phyloP scores from a whole-genome alignment of 2,329 filamentous ascomycete species.

The Fusarium scirpi region DNA sequence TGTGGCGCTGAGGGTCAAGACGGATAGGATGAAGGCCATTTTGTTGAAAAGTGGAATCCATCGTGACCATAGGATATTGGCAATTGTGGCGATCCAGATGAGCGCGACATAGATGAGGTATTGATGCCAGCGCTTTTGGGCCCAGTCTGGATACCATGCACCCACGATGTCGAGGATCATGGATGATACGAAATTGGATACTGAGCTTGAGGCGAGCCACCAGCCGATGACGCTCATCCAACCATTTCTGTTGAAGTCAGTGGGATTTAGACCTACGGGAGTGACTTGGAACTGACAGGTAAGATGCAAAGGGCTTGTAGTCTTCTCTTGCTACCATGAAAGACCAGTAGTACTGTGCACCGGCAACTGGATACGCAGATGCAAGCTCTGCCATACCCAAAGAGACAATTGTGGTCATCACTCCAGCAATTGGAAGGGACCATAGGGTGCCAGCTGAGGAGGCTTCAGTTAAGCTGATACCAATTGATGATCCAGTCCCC shows the following conservation, averaged over 20 bases:
- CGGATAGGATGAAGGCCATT: slow-evolving; percentile 23
- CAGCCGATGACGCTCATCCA: slow-evolving; percentile 42
- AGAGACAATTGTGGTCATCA: slow-evolving; percentile 46
- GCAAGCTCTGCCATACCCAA: slow-evolving; percentile 47
- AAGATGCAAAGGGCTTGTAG: slow-evolving; percentile 44
- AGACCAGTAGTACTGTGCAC: slow-evolving; percentile 48
- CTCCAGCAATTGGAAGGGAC: slow-evolving; percentile 44
- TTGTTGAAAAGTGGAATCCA: slow-evolving; percentile 38
- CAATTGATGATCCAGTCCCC: slow-evolving; percentile 47
- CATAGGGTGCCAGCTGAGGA: slow-evolving; percentile 46
- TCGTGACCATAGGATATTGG: slow-evolving; percentile 69
- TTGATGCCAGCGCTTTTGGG: slow-evolving; percentile 71
- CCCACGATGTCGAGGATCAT: slow-evolving; percentile 39
- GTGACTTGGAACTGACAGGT: slow-evolving; percentile 16
- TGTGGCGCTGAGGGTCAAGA: slow-evolving; percentile 17
- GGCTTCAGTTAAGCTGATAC: slow-evolving; percentile 46
- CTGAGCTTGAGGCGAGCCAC: slow-evolving; percentile 41
- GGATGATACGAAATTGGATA: slow-evolving; percentile 39
- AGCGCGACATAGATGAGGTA: slow-evolving; percentile 76
- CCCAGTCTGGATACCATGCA: slow-evolving; percentile 61
- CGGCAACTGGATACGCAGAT: slow-evolving; percentile 46
- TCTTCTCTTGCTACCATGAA: slow-evolving; percentile 42
- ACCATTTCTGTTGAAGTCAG: slow-evolving; percentile 9
- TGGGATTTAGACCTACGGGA: fast-evolving
- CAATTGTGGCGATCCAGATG: slow-evolving; percentile 66